These are phyloP conservation scores for Tieghemiomyces parasiticus DNA, from an alignment of 192 early-diverging fungal species.

Conservation along the genomic window DNA sequence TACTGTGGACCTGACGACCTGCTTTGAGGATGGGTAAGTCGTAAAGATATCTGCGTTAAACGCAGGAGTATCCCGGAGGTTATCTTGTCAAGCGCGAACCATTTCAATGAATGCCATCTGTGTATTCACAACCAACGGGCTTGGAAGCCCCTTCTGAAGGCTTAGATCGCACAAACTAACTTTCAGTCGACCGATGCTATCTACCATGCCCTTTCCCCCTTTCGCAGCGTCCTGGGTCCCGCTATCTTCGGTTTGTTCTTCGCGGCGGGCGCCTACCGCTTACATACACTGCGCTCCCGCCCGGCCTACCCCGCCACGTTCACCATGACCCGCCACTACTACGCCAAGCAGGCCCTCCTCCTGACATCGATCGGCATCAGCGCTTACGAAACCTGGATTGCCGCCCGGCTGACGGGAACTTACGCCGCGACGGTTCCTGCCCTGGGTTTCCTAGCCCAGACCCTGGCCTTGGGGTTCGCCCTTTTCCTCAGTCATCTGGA, in stretches of 20 bases:
- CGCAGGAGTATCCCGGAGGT: slow-evolving; percentile 10
- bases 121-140: slow-evolving; percentile 10
- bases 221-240: slow-evolving; percentile 11
- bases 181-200: no score
- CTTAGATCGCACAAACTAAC: slow-evolving; percentile 13
- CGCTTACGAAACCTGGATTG: neutral
- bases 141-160: slow-evolving; percentile 10
- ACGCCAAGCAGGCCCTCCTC: neutral
- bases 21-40: slow-evolving; percentile 29
- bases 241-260: neutral
- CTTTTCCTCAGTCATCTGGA: slow-evolving; percentile 27
- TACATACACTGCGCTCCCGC: neutral
- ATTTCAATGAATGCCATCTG: slow-evolving; percentile 12
- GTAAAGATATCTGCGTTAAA: no score
- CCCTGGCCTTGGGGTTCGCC: slow-evolving; percentile 13
- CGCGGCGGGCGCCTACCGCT: neutral
- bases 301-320: neutral
- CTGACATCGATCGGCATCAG: neutral
- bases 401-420: neutral
- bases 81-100: slow-evolving; percentile 12
- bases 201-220: no score
- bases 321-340: neutral
- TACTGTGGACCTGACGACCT: slow-evolving; percentile 21
- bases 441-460: neutral
- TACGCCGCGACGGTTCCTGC: neutral